Evolutionary conservation across 306 rosid species (phyloP).

Genomic region (Lablab purpureus): DNA sequence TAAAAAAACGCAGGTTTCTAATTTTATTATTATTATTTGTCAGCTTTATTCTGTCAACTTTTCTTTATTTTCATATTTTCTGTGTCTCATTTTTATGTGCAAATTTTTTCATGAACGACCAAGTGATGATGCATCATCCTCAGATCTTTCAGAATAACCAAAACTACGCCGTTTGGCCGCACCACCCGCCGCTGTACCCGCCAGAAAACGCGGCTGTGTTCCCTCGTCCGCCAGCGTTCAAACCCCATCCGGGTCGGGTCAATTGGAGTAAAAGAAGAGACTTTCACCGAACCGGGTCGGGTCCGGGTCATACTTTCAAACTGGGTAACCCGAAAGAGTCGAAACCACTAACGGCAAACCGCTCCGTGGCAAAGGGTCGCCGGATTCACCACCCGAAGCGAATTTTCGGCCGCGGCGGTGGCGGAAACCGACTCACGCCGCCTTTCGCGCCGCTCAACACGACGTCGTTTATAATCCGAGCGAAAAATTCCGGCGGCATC

Average conservation of each 20-base stretch:
- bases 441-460: slow-evolving; percentile 90
- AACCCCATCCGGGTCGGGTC: slow-evolving; percentile 45
- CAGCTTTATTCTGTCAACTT: neutral
- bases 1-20: neutral
- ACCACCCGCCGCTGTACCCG: slow-evolving; percentile 30
- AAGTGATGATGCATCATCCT: slow-evolving; percentile 41
- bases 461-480: slow-evolving; percentile 73
- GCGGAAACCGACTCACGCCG: slow-evolving; percentile 33
- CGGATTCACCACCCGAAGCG: slow-evolving; percentile 64
- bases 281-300: slow-evolving; percentile 44
- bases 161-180: slow-evolving; percentile 54
- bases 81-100: slow-evolving; percentile 8
- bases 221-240: slow-evolving; percentile 29
- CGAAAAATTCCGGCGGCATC: slow-evolving; percentile 70
- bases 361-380: slow-evolving; percentile 60
- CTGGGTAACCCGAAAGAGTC: slow-evolving; percentile 41
- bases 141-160: slow-evolving; percentile 52
- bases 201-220: slow-evolving; percentile 42
- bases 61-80: neutral
- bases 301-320: slow-evolving; percentile 48
- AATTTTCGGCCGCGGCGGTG: slow-evolving; percentile 45
- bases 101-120: slow-evolving; percentile 44
- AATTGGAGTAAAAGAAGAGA: slow-evolving; percentile 60
- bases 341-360: slow-evolving; percentile 61
- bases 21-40: neutral